Evolutionary conservation across 2,329 filamentous ascomycete species (phyloP).

Genomic region (Colletotrichum sp.): DNA sequence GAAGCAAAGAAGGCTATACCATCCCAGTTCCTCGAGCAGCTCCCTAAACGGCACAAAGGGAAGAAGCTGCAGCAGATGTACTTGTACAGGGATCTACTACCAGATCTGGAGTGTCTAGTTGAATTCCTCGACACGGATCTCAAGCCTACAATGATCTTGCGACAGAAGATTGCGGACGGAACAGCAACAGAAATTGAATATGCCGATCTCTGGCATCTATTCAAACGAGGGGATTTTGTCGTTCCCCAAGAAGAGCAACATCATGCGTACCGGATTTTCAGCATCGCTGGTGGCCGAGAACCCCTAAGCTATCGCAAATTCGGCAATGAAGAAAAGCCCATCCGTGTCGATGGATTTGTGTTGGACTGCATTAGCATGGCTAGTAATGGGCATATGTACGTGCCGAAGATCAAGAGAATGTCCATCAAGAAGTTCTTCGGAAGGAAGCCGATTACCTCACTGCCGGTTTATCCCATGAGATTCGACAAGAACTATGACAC

Average conservation of each 20-base stretch:
- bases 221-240: conserved; percentile 4
- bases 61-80: not conserved
- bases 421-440: conserved; percentile 14
- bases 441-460: not conserved
- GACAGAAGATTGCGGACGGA: conserved; percentile 1
- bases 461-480: conserved; percentile 5
- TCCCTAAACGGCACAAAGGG: not conserved
- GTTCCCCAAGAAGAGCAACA: not conserved
- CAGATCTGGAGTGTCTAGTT: conserved; percentile 11
- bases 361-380: conserved; percentile 15
- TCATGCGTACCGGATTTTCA: not conserved
- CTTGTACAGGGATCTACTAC: not conserved
- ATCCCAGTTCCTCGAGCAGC: not conserved
- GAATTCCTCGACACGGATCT: conserved; percentile 20
- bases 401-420: conserved; percentile 3
- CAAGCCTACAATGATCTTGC: conserved; percentile 3
- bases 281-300: not conserved
- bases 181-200: conserved; percentile 12
- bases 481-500: not conserved
- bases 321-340: not conserved
- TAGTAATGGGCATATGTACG: not conserved
- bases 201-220: conserved; percentile 21
- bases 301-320: not conserved
- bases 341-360: not conserved
- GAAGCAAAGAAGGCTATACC: not conserved